Base-by-base conservation (phyloP, 2,329 filamentous ascomycete genomes). In the Sporothrix curviconia region DNA sequence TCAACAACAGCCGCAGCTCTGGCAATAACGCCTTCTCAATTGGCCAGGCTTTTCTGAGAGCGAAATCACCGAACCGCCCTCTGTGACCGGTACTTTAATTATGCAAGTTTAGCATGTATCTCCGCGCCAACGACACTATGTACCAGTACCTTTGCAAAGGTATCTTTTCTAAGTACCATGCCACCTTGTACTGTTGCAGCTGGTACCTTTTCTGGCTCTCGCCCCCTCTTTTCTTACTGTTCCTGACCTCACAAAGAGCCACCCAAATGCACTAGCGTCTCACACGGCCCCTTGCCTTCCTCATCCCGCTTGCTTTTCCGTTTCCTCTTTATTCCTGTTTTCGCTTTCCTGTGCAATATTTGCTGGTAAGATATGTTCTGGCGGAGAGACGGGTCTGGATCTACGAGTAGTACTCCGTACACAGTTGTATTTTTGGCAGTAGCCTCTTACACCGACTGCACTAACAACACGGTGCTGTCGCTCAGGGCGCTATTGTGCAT, bases 121-220 rank as follows among this genome's bases (percentile, higher is more conserved):
- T 59, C 62, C 58, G 58, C 64, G 63, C 64, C 59, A 63, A 44
- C 58, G 49, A 60, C 53, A 55, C 19, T 61, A 61, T 62, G 67
- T 68, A 68, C 65, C 63, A 65, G 66, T 69, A 70, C 68, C 32
- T 69, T 61, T 47, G 56, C 57, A 5, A 9, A 64, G 28, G 66
- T 68, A 66, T 61, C 67, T 64, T 17, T 15, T 39, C 19, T 3
- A 57, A 47, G 57, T 61, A 60, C 49, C 47, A 40, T 15, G 3
- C 22, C 43, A 46, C 56, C 7, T 28, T 55, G 24, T 60, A 42
- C 52, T 43, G 24, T 52, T n/a, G 39, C 32, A 40, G 30, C 5
- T 8, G 28, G 44, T 59, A 59, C 51, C 37, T 50, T 34, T 39
- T 19, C 37, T 37, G 24, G 30, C 4, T 43, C 39, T n/a, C 19